Percentiles rank a stretch among this genome's conserved stretches.
phyloP scores from a whole-genome alignment of 352 stramenopile species.

The Elongisporangium anandrum region DNA sequence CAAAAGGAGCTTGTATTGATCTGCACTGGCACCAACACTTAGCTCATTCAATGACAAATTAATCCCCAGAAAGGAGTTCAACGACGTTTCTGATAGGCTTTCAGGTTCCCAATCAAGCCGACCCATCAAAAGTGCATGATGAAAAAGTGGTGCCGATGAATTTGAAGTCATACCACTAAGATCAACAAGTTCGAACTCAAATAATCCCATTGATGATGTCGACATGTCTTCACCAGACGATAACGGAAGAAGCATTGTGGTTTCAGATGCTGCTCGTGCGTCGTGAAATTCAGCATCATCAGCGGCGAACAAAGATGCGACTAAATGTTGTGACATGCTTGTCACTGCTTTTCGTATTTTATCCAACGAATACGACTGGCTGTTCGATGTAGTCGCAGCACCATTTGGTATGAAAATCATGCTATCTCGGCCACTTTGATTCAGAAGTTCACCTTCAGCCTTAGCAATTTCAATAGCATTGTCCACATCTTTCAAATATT shows the following conservation, averaged over 20 bases:
- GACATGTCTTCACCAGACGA: slow-evolving; percentile 48
- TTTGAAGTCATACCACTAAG: slow-evolving; percentile 64
- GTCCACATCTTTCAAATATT: slow-evolving; percentile 71
- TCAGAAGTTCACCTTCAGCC: slow-evolving; percentile 44
- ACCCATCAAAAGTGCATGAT: slow-evolving; percentile 74
- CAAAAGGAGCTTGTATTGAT: slow-evolving; percentile 71
- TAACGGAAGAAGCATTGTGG: slow-evolving; percentile 12
- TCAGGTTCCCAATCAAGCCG: slow-evolving; percentile 74
- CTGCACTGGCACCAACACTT: slow-evolving; percentile 47
- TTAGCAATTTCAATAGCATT: slow-evolving; percentile 64
- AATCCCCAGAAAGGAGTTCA: slow-evolving; percentile 67
- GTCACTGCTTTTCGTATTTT: slow-evolving; percentile 54
- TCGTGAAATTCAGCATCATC: slow-evolving; percentile 86
- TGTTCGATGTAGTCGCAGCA: slow-evolving; percentile 7
- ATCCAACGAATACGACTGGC: slow-evolving; percentile 42
- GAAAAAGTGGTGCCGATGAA: slow-evolving; percentile 58
- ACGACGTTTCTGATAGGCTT: slow-evolving; percentile 43
- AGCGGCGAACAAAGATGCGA: slow-evolving; percentile 69
- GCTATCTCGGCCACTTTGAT: slow-evolving; percentile 43
- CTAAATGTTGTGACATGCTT: slow-evolving; percentile 74
- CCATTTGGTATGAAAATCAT: slow-evolving; percentile 40
- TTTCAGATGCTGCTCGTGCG: slow-evolving; percentile 40
- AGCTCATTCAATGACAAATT: slow-evolving; percentile 76
- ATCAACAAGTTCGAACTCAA: slow-evolving; percentile 85
- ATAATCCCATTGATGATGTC: slow-evolving; percentile 50